Evolutionary conservation across 2,329 filamentous ascomycete species (phyloP), one percentile per base, ranked within the genome.

Genomic region (Ophiognomonia clavigignenti-juglandacearum): DNA sequence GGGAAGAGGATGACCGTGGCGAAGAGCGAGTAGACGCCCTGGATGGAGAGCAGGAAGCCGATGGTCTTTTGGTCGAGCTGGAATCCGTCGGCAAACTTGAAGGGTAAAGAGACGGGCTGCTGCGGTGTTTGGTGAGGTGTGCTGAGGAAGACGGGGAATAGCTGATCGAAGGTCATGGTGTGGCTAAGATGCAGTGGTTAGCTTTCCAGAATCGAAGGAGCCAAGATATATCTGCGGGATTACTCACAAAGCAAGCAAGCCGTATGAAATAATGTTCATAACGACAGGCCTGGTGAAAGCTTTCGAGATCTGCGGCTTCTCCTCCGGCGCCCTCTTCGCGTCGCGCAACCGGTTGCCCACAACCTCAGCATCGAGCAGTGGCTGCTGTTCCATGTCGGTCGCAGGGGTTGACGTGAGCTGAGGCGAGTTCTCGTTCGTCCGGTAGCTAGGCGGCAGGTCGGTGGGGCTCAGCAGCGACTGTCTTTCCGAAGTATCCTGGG

Each of bases 161-260:
- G 78, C 61, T 96, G 88, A 66, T 98, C 93, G 58, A 95, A 93
- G 0, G 91, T 95, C 68, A 98, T 96, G 11, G 92, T 96, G 69
- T 97, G 92, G 70, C 91, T 96, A 59, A 34, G 52, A 26, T 11
- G 37, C n/a, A 4, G 16, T 7, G 39, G 59, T 62, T 53, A 66
- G 60, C 45, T 32, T 20, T 27, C 11, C 11, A 20, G 6, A 13
- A 18, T n/a, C 14, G 6, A 23, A 19, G 23, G 19, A 16, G n/a
- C 8, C 14, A 13, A 2, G 2, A 14, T 24, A 14, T 26, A 20
- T 39, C 37, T 19, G 13, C n/a, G n/a, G 13, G 11, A 47, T 47
- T 24, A 84, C 89, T 80, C 77, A 96, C 90, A 95, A 96, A 54
- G 92, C 92, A 50, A 97, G 74, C 58, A 97, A 89, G 37, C 91